Evolutionary conservation across 352 stramenopile species (phyloP), one percentile per base, ranked within the genome.

Genomic region (Phytophthora palmivora): DNA sequence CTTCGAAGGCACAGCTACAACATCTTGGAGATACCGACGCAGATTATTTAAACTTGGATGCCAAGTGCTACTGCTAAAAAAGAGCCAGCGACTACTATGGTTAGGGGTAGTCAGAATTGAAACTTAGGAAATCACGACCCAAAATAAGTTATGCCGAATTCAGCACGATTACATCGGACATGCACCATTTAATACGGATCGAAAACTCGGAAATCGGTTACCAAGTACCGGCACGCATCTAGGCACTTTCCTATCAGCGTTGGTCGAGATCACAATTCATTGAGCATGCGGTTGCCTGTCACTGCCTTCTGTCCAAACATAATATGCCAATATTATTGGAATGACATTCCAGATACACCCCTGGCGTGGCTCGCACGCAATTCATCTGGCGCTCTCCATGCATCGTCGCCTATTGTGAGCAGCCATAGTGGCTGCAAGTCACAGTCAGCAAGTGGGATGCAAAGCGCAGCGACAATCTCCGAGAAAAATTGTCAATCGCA

Each of bases 351-450:
- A 28, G 24, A 3, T 28, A 3, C n/a, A 24, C 33, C 57, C 59
- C 44, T 68, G 43, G 39, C 60, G 53, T 59, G 54, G 54, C 16
- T 39, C 39, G 49, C 49, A 55, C 58, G 58, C 41, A 51, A 45
- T 28, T 49, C 34, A 32, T 30, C 19, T 70, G 61, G 54, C 19
- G 24, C 19, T 65, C 53, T 34, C 41, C 33, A 60, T 56, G 53
- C 38, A 69, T 64, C 61, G 24, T 33, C 36, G 24, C 24, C 24
- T 6, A 28, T 28, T 28, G 24, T 28, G 24, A 28, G n/a, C n/a
- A 4, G 1, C 18, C 30, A 69, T 69, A 68, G 28, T 58, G 52
- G 30, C n/a, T 26, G 51, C 51, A 46, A 68, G 51, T 62, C 43
- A 58, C 32, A 9, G 44, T 32, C 63, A 44, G 56, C 58, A 26